Conservation (phyloP, 352 stramenopile species). For the Phytophthora niederhauseri region DNA sequence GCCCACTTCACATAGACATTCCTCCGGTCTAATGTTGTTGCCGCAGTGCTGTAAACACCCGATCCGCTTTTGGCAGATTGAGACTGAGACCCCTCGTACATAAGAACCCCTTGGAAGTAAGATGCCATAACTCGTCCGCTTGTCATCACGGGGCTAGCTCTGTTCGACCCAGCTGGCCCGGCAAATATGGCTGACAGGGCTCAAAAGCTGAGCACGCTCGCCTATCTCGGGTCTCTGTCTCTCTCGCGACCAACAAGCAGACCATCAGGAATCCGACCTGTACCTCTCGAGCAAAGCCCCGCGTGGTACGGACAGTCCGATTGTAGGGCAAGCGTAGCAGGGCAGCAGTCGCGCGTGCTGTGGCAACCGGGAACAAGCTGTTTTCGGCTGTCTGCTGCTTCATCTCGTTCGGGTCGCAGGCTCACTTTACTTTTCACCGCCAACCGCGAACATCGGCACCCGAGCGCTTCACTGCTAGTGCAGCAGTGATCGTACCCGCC, state of each 20-base stretch:
- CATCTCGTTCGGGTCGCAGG: conserved; percentile 6
- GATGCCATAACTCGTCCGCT: conserved; percentile 11
- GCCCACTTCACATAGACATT: not conserved
- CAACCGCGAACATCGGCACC: conserved; percentile 29
- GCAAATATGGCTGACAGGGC: conserved; percentile 28
- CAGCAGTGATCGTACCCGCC: conserved; percentile 14
- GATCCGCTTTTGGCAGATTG: not conserved
- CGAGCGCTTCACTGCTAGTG: conserved; percentile 13
- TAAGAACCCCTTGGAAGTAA: conserved; percentile 22
- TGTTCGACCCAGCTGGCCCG: conserved; percentile 31
- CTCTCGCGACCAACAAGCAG: conserved; percentile 30
- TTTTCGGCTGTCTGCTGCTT: conserved; percentile 20
- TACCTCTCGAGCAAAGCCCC: conserved; percentile 29
- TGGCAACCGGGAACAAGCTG: conserved; percentile 5
- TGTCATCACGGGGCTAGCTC: conserved; percentile 31
- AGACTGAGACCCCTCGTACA: conserved; percentile 5
- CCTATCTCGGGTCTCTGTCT: conserved; percentile 43
- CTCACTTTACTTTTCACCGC: conserved; percentile 47
- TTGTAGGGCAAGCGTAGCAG: conserved; percentile 29
- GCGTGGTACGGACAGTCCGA: conserved; percentile 39
- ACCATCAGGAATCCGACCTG: conserved; percentile 32
- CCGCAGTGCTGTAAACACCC: conserved; percentile 7
- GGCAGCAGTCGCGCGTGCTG: conserved; percentile 15
- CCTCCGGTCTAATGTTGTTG: not conserved
- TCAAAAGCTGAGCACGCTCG: conserved; percentile 29